Base-by-base conservation (phyloP, 2,329 filamentous ascomycete genomes). In the Chalara sp. region DNA sequence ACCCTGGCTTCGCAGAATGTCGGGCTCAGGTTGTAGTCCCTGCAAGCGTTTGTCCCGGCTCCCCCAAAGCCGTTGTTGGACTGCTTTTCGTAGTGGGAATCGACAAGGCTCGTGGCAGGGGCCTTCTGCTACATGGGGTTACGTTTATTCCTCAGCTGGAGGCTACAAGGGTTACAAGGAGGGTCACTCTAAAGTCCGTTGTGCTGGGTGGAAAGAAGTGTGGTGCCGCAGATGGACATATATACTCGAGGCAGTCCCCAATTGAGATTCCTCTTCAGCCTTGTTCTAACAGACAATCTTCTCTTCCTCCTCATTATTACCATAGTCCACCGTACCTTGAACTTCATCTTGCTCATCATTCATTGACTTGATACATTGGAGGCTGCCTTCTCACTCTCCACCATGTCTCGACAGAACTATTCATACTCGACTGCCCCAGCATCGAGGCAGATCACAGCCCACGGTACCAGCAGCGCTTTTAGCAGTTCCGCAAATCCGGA, bases 401-500 rank as follows among this genome's bases (percentile, higher is more conserved):
- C 40, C 53, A 66, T 66, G 64, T 64, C 64, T 53, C 56, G 60
- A 55, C 61, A 62, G 51, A 57, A 42, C 39, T 65, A 63, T 50
- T 53, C 61, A 51, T 64, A 64, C 57, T 62, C 61, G 47, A 58
- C 62, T 6, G 55, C 62, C 7, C 44, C 59, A 32, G 50, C 60
- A 29, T 53, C 61, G 50, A 81, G 86, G 68, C 84, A 89, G 65
- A 84, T 86, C 62, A 76, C 81, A 40, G 78, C 74, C 57, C 84
- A 89, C 66, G 85, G 84, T 67, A 95, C 88, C 55, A 96, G 89
- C 74, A 96, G 89, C 72, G 92, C 92, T 61, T 96, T 95, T 76
- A 95, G 89, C 72, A 87, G 86, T 63, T 95, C 89, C 57, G 92
- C 91, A 62, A 95, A 95, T 69, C 88, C 92, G 50, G 91, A 96